Evolutionary conservation across 768 basidiomycete genomes (phyloP).

Genomic region (Pulveroboletus ravenelii): DNA sequence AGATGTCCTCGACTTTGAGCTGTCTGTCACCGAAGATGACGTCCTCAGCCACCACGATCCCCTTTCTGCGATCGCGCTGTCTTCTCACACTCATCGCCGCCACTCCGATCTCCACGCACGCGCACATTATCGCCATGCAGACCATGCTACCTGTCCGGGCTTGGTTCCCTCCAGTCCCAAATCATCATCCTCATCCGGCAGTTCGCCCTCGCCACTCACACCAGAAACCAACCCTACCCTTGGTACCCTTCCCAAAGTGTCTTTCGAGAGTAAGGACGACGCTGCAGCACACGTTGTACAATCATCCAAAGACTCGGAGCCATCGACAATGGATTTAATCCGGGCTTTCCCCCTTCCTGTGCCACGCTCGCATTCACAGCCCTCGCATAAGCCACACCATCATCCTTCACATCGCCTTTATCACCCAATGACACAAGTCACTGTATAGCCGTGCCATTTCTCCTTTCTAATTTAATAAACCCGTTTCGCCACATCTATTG

Average conservation of each 20-base stretch:
- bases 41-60: slow-evolving; percentile 44
- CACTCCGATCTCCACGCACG: slow-evolving; percentile 21
- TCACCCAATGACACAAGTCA: slow-evolving; percentile 19
- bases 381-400: slow-evolving; percentile 25
- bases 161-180: slow-evolving; percentile 40
- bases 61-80: slow-evolving; percentile 28
- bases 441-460: slow-evolving; percentile 14
- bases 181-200: slow-evolving; percentile 34
- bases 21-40: slow-evolving; percentile 60
- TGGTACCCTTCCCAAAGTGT: slow-evolving; percentile 23
- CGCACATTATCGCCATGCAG: slow-evolving; percentile 14
- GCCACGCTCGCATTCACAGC: slow-evolving; percentile 22
- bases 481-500: slow-evolving; percentile 33
- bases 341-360: slow-evolving; percentile 47
- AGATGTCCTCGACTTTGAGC: slow-evolving; percentile 73
- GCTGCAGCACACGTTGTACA: slow-evolving; percentile 27
- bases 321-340: slow-evolving; percentile 38
- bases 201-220: slow-evolving; percentile 32
- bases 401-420: slow-evolving; percentile 23
- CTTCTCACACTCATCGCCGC: slow-evolving; percentile 26
- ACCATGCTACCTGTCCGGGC: slow-evolving; percentile 35
- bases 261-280: slow-evolving; percentile 24
- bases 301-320: slow-evolving; percentile 23
- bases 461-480: neutral
- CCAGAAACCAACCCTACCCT: slow-evolving; percentile 23